Evolutionary conservation across 129 eudicot genomes (phyloP), one percentile per base, ranked within the genome.

Genomic region (Lactuca saligna): DNA sequence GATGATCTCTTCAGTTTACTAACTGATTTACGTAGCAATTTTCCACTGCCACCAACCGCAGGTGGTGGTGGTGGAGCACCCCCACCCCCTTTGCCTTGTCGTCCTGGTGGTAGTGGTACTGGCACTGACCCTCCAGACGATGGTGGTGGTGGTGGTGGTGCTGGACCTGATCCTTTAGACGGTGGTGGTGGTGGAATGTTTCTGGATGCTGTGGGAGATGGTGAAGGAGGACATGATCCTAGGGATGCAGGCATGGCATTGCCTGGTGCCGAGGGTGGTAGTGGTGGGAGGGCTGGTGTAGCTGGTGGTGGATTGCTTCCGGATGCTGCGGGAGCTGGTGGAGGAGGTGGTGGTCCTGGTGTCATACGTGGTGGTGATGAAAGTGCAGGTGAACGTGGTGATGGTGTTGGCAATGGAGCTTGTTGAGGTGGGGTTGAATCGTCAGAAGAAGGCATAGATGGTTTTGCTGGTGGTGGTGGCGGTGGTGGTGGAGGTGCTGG

Each of bases 21-120:
- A 6, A 74, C 77, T 41, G 81, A 81, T 75, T 83, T 83, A 70
- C 81, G 75, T 37, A 83, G 77, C 75, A 70, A 60, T 55, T 63
- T 83, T 13, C 66, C 60, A 3, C 91, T 85, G 14, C 77, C 77
- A 46, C 64, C 61, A 25, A 57, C 82, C n/a, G 83, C 87, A 20
- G 95, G 97, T 37, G 90, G 96, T 32, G 97, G 96, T 31, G 97
- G 96, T 17, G 96, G 95, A 50, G 83, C 90, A 20, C 71, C 85
- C 20, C 20, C 20, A 20, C 20, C 20, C 37, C 88, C 82, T 8
- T 60, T 79, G 46, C 53, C 81, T n/a, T 60, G 54, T 49, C 57
- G 73, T 75, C 61, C 68, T 51, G 82, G 72, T 32, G 76, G 81
- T 16, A 82, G 84, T 17, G 86, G 83, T 9, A 85, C 77, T 10